phyloP scores from a whole-genome alignment of 441 rosid species.

The Gossypium davidsonii region DNA sequence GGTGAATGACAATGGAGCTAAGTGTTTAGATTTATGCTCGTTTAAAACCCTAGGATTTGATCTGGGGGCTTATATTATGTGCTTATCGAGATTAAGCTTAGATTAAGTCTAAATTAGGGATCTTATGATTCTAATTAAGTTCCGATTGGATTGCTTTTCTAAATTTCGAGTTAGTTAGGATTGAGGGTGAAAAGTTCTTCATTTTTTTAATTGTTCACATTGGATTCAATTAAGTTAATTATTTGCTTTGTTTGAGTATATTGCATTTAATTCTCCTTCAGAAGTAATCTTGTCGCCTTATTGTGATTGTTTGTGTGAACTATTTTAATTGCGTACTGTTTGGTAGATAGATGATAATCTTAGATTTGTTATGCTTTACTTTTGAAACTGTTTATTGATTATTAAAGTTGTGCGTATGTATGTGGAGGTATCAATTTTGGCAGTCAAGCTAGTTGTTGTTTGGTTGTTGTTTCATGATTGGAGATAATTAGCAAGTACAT shows the following conservation, averaged over 20 bases:
- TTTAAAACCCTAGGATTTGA: constrained; percentile 23
- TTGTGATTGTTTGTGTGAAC: background rate
- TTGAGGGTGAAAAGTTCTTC: background rate
- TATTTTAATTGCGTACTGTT: background rate
- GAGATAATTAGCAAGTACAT: background rate
- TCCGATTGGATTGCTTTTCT: background rate
- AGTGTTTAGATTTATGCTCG: background rate
- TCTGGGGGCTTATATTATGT: constrained; percentile 17
- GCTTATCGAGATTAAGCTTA: background rate
- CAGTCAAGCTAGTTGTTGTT: background rate
- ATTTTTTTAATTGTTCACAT: background rate
- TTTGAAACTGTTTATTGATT: background rate
- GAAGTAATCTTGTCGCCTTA: background rate
- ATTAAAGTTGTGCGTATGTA: background rate
- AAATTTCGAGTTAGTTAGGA: background rate
- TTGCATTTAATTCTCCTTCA: background rate
- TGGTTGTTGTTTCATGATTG: background rate
- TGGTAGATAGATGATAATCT: background rate
- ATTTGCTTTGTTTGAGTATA: background rate
- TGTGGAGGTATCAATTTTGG: background rate
- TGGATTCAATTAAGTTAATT: constrained; percentile 6
- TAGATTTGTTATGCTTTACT: background rate
- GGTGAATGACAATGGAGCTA: background rate
- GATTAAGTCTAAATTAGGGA: constrained; percentile 5
- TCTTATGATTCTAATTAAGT: constrained; percentile 13